A percentile compares a stretch with the other conserved stretches of the same genome.
phyloP scores from a whole-genome alignment of 1,284 basidiomycete genomes.

The Rhodotorula sp. region DNA sequence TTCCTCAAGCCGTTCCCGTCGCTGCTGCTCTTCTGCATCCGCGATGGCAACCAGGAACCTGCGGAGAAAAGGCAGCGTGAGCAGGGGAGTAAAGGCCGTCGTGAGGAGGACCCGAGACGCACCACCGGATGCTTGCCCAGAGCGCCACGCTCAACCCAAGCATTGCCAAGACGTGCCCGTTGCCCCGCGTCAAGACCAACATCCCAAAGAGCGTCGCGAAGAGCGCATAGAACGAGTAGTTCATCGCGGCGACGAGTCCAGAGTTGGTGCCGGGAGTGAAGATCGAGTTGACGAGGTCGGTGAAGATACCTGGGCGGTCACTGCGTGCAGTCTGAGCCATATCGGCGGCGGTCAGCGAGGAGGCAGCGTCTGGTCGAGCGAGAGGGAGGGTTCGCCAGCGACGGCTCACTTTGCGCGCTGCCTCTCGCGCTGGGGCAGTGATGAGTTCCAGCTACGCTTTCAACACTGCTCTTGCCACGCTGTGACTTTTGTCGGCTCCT shows the following conservation, averaged over 20 bases:
- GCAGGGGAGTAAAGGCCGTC: not conserved
- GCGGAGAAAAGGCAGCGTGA: too few relatives aligned
- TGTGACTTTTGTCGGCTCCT: too few relatives aligned
- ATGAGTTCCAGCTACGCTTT: too few relatives aligned
- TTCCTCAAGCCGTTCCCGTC: not conserved
- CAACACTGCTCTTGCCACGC: too few relatives aligned
- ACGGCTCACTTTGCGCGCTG: too few relatives aligned
- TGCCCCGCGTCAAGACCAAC: constrained; percentile 46
- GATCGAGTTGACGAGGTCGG: constrained; percentile 35
- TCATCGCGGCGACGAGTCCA: constrained; percentile 47
- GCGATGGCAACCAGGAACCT: too few relatives aligned
- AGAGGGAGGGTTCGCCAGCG: too few relatives aligned
- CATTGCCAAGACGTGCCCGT: constrained; percentile 49
- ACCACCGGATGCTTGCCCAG: constrained; percentile 50
- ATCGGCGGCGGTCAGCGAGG: too few relatives aligned
- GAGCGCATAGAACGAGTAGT: constrained; percentile 50
- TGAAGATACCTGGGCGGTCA: constrained; percentile 4
- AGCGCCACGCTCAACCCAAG: constrained; percentile 47
- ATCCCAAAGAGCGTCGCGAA: constrained; percentile 47
- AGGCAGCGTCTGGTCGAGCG: too few relatives aligned
- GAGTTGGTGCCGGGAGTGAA: constrained; percentile 40
- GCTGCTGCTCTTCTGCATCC: too few relatives aligned
- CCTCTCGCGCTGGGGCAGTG: too few relatives aligned
- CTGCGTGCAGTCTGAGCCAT: too few relatives aligned
- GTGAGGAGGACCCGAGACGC: not conserved